These are phyloP conservation scores for Millerozyma miso DNA, from an alignment of 805 yeast genomes.

Conservation along the genomic window DNA sequence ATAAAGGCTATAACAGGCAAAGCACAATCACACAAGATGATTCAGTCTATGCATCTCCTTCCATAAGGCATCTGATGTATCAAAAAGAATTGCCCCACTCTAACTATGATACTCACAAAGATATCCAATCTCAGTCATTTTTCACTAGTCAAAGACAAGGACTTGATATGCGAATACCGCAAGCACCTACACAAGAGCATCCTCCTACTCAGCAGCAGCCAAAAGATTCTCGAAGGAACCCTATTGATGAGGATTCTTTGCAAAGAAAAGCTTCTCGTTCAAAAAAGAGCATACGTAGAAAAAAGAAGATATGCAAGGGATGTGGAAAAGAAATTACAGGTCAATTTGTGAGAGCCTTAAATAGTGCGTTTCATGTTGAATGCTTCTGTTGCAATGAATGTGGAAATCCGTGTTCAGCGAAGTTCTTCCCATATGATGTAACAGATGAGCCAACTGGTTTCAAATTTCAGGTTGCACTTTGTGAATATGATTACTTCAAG, in stretches of 20 bases:
- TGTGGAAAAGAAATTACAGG: slow-evolving; percentile 44
- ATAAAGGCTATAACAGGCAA: background rate
- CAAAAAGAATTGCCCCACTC: background rate
- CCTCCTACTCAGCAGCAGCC: slow-evolving; percentile 3
- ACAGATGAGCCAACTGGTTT: slow-evolving; percentile 36
- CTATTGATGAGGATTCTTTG: background rate
- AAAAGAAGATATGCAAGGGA: slow-evolving; percentile 29
- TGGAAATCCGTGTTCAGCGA: slow-evolving; percentile 72
- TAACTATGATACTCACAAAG: slow-evolving; percentile 16
- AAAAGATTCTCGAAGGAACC: background rate
- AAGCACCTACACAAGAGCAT: slow-evolving; percentile 2
- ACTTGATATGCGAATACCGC: slow-evolving; percentile 1
- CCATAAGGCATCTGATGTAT: background rate
- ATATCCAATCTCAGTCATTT: slow-evolving; percentile 6
- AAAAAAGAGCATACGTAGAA: slow-evolving; percentile 13
- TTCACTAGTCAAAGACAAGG: background rate
- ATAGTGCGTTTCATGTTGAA: slow-evolving; percentile 73
- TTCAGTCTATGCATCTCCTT: background rate
- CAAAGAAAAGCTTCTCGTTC: slow-evolving; percentile 4
- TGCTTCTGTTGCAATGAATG: slow-evolving; percentile 89
- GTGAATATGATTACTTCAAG: slow-evolving; percentile 90
- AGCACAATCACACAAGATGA: background rate
- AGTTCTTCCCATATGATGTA: slow-evolving; percentile 77
- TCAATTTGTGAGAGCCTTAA: slow-evolving; percentile 84
- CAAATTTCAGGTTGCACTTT: slow-evolving; percentile 46